Evolutionary conservation across 805 yeast species (phyloP).

Genomic region (Ogataea sp.): DNA sequence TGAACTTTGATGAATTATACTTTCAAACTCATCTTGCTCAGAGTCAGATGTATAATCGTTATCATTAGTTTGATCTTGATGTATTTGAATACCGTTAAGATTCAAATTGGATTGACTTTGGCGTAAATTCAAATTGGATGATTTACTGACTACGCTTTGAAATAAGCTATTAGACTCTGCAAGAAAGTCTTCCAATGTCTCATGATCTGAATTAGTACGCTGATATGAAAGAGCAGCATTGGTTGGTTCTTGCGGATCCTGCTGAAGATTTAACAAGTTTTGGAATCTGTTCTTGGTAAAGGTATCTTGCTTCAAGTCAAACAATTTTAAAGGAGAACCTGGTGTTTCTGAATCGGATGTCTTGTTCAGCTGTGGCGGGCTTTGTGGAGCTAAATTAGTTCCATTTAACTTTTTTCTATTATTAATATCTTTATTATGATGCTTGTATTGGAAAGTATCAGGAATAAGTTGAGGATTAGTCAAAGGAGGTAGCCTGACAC

Average conservation of each 20-base stretch:
- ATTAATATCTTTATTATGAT: constrained; percentile 3
- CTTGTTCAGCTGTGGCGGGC: constrained; percentile 4
- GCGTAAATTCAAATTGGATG: not conserved
- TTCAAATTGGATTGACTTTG: too few species aligned
- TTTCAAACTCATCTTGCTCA: too few species aligned
- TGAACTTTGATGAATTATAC: not conserved
- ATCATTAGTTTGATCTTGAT: constrained; percentile 20
- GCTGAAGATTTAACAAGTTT: constrained; percentile 14
- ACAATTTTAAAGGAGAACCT: constrained; percentile 23
- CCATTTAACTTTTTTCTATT: not conserved
- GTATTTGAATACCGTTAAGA: too few species aligned
- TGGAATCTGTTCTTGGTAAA: constrained; percentile 21
- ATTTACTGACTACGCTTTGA: constrained; percentile 9
- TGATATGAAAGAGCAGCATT: too few species aligned
- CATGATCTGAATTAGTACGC: too few species aligned
- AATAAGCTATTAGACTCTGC: constrained; percentile 14
- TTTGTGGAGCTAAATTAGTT: too few species aligned
- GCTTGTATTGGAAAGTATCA: constrained; percentile 24
- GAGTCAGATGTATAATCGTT: too few species aligned
- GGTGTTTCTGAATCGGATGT: constrained; percentile 18
- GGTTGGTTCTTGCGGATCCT: too few species aligned
- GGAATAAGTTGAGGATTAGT: constrained; percentile 12
- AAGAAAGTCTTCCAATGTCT: constrained; percentile 6
- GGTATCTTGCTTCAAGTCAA: constrained; percentile 21
- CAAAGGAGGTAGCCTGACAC: constrained; percentile 12